A percentile compares a stretch with the other conserved stretches of the same genome.
Conservation (phyloP, 2,329 filamentous ascomycete species). For the Calonectria montana region DNA sequence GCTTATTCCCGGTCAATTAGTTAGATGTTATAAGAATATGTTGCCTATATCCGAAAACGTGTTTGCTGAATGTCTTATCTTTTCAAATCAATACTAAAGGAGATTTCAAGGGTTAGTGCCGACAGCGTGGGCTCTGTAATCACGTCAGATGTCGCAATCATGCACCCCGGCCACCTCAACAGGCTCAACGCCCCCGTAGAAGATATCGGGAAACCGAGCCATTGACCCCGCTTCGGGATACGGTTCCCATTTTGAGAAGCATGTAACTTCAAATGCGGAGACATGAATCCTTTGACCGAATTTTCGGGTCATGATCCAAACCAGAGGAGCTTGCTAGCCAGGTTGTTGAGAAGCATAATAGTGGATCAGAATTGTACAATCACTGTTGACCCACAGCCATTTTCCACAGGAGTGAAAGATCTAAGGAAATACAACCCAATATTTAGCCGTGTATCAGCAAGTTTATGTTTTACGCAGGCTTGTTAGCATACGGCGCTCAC, state of each 20-base stretch:
- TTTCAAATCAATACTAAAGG: background rate
- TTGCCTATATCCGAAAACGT: background rate
- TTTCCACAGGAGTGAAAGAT: background rate
- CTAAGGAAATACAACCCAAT: background rate
- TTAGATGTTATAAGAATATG: background rate
- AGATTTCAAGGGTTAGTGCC: background rate
- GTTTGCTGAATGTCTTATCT: background rate
- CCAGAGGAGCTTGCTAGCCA: background rate
- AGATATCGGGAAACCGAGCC: background rate
- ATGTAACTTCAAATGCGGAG: background rate
- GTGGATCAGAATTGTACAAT: slow-evolving; percentile 5
- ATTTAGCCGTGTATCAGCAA: background rate
- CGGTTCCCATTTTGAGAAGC: background rate
- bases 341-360: background rate
- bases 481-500: background rate
- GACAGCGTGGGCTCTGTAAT: background rate
- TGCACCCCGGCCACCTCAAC: background rate
- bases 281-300: background rate
- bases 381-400: background rate
- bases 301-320: background rate
- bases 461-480: background rate
- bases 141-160: slow-evolving; percentile 8
- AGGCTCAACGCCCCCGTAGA: background rate
- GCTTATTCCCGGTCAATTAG: background rate
- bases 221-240: background rate